These are phyloP conservation scores for Botryotinia narcissicola DNA, from an alignment of 2,329 filamentous ascomycete species.

Conservation along the genomic window DNA sequence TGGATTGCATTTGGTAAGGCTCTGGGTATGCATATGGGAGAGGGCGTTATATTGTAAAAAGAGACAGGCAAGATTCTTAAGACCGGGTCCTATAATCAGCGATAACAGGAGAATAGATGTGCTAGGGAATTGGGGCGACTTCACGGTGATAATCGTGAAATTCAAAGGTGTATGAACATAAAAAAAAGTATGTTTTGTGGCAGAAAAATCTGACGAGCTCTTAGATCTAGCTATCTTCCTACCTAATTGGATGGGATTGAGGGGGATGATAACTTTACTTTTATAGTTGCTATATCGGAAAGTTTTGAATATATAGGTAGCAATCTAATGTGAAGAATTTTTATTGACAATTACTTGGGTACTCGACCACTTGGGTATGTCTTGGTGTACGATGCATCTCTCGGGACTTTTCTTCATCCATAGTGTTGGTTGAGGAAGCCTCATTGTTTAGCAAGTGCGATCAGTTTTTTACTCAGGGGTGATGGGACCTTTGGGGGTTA, in stretches of 20 bases:
- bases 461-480: neutral
- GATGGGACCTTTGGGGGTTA: neutral
- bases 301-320: neutral
- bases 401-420: neutral
- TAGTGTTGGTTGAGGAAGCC: neutral
- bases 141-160: neutral
- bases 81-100: constrained; percentile 21
- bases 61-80: constrained; percentile 28
- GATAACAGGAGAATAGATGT: constrained; percentile 28
- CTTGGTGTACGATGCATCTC: neutral
- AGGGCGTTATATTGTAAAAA: constrained; percentile 35
- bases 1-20: constrained; percentile 32
- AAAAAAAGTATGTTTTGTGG: neutral
- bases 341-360: neutral
- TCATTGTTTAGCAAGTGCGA: neutral
- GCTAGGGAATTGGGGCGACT: constrained; percentile 1
- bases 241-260: neutral
- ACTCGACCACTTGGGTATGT: neutral
- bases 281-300: neutral
- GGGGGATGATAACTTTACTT: neutral
- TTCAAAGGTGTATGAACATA: constrained; percentile 9
- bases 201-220: neutral
- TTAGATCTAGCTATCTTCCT: neutral
- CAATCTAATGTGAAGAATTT: neutral
- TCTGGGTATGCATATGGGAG: constrained; percentile 35